These are phyloP conservation scores for Hericium rajendrae DNA, from an alignment of 768 basidiomycete species.

Conservation along the genomic window DNA sequence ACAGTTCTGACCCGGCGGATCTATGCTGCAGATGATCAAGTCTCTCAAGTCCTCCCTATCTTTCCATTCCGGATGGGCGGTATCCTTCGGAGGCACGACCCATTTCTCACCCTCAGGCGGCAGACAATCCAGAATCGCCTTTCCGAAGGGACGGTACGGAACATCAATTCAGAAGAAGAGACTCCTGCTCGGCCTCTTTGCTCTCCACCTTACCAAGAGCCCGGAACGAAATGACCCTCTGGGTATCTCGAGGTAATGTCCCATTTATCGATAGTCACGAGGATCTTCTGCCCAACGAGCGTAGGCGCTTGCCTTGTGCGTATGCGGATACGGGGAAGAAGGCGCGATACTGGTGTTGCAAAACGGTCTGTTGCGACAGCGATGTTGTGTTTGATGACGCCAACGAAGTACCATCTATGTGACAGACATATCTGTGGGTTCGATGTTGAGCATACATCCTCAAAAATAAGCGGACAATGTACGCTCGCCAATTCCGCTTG, in stretches of 20 bases:
- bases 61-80: constrained; percentile 50
- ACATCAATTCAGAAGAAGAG: constrained; percentile 87
- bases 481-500: constrained; percentile 95
- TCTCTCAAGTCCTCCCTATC: constrained; percentile 83
- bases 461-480: constrained; percentile 6
- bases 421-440: constrained; percentile 75
- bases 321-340: constrained; percentile 88
- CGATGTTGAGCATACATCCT: constrained; percentile 1
- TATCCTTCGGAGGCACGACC: constrained; percentile 78
- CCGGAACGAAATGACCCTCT: constrained; percentile 95
- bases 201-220: constrained; percentile 84
- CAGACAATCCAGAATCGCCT: constrained; percentile 85
- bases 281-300: constrained; percentile 87
- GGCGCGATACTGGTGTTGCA: constrained; percentile 84
- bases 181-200: constrained; percentile 95
- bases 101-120: constrained; percentile 85
- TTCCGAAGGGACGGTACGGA: constrained; percentile 94
- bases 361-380: constrained; percentile 81
- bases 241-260: constrained; percentile 81
- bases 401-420: constrained; percentile 85
- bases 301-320: constrained; percentile 89
- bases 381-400: constrained; percentile 71
- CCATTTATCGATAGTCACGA: constrained; percentile 94
- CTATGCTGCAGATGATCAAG: constrained; percentile 88
- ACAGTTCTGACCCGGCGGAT: constrained; percentile 67